Evolutionary conservation across 257 asterid genomes (phyloP).

Genomic region (Nicotiana otophora): DNA sequence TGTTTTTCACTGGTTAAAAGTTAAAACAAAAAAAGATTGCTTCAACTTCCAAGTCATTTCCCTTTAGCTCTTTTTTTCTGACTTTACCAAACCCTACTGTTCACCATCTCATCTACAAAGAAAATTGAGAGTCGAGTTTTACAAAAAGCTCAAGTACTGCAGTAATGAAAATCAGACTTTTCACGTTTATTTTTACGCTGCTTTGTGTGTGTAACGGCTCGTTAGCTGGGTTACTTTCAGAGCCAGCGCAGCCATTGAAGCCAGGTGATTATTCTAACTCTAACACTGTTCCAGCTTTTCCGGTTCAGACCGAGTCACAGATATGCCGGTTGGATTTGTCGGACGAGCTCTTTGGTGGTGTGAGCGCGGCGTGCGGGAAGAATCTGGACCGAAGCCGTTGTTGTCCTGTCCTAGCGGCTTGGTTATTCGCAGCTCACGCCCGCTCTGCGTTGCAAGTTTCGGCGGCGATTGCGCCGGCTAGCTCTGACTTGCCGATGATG

Average conservation of each 20-base stretch:
- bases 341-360: constrained; percentile 90
- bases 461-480: constrained; percentile 39
- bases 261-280: constrained; percentile 46
- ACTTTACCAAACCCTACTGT: not conserved
- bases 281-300: constrained; percentile 86
- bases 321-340: constrained; percentile 74
- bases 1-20: not conserved
- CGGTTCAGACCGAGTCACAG: constrained; percentile 58
- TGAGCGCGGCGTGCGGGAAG: constrained; percentile 74
- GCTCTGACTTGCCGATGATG: constrained; percentile 77
- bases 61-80: no score
- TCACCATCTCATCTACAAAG: not conserved
- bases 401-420: constrained; percentile 94
- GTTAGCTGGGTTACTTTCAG: constrained; percentile 44
- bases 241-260: constrained; percentile 69
- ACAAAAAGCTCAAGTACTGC: not conserved
- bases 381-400: constrained; percentile 90
- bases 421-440: constrained; percentile 98
- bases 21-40: not conserved
- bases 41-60: not conserved
- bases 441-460: constrained; percentile 62
- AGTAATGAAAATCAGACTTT: not conserved
- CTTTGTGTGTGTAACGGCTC: constrained; percentile 7
- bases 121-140: constrained; percentile 7
- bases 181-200: not conserved